These are phyloP conservation scores for Hyphochytrium catenoides DNA, from an alignment of 352 stramenopile genomes.

Conservation along the genomic window DNA sequence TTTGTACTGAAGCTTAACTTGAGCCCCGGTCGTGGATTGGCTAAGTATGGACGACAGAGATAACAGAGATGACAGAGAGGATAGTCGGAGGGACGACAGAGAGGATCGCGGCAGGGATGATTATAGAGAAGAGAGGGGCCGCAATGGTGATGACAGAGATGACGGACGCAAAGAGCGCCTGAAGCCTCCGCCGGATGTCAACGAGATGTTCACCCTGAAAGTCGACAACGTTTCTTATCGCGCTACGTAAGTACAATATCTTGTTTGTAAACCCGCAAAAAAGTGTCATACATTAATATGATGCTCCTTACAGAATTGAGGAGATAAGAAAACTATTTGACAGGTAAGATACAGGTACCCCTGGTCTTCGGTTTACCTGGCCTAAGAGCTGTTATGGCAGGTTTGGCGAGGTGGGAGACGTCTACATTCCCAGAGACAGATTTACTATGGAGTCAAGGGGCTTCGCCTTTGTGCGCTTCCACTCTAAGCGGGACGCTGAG, in stretches of 20 bases:
- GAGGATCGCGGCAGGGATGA: too few species aligned
- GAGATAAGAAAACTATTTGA: constrained; percentile 11
- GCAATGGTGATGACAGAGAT: too few species aligned
- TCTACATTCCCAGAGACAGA: constrained; percentile 16
- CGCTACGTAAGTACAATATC: constrained; percentile 19
- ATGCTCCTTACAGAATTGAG: constrained; percentile 9
- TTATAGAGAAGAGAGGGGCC: too few species aligned
- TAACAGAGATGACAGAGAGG: too few species aligned
- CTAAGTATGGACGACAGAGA: too few species aligned
- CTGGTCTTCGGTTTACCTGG: not conserved
- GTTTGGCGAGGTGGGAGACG: constrained; percentile 17
- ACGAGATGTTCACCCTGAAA: constrained; percentile 59
- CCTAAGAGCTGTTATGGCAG: too few species aligned
- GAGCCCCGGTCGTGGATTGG: too few species aligned
- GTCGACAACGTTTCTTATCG: constrained; percentile 62
- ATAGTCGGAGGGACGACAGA: too few species aligned
- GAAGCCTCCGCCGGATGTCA: constrained; percentile 44
- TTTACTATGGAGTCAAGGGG: constrained; percentile 21
- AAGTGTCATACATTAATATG: too few species aligned
- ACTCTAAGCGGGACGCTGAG: constrained; percentile 60
- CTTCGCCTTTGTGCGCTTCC: constrained; percentile 63
- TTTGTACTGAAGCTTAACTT: too few species aligned
- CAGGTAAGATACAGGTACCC: constrained; percentile 6
- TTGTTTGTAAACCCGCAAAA: too few species aligned
- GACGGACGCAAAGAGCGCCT: constrained; percentile 3